These are phyloP conservation scores for Arthrobotrys sphaeroides DNA, from an alignment of 2,329 filamentous ascomycete genomes.

Conservation along the genomic window DNA sequence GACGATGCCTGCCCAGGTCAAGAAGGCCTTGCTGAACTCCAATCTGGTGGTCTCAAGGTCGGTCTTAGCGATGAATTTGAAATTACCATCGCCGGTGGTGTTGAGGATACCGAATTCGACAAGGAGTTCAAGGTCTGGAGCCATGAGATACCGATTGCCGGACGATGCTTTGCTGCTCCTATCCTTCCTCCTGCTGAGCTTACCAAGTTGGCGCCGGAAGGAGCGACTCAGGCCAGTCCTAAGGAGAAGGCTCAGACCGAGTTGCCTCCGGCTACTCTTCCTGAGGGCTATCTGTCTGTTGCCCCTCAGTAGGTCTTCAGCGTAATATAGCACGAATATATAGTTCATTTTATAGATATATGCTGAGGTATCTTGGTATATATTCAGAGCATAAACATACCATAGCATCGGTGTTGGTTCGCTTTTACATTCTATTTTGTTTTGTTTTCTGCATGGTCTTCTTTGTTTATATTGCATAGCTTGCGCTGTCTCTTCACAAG, in stretches of 20 bases:
- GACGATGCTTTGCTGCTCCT: constrained; percentile 6
- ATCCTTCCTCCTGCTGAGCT: constrained; percentile 3
- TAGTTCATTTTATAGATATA: not conserved
- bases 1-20: constrained; percentile 11
- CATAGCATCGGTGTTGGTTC: not conserved
- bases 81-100: not conserved
- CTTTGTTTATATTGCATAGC: not conserved
- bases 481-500: not conserved
- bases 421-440: not conserved
- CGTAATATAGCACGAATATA: too few species aligned
- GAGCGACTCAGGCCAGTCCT: not conserved
- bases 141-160: not conserved
- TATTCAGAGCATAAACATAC: not conserved
- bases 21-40: not conserved
- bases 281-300: not conserved
- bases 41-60: not conserved
- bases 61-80: constrained; percentile 1
- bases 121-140: constrained; percentile 7
- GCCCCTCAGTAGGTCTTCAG: too few species aligned
- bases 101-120: not conserved
- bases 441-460: not conserved
- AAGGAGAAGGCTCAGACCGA: not conserved
- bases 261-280: not conserved
- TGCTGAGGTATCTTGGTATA: not conserved
- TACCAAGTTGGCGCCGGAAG: not conserved